phyloP scores from a whole-genome alignment of 441 rosid genomes.

The Mallotus repandus region DNA sequence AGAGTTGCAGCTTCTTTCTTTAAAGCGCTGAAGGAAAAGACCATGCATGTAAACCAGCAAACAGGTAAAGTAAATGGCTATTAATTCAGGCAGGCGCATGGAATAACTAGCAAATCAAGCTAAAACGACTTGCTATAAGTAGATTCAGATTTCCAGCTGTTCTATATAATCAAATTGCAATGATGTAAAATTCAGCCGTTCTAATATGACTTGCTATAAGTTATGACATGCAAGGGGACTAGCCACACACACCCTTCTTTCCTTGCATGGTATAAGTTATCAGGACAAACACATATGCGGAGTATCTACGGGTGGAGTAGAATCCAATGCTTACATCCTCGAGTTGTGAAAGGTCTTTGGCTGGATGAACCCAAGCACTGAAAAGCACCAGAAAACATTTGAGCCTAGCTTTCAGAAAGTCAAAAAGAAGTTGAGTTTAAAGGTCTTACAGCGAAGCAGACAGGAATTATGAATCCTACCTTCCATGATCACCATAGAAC shows the following conservation, averaged over 20 bases:
- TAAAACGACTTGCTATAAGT: no score
- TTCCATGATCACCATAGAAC: constrained; percentile 11
- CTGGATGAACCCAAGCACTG: constrained; percentile 36
- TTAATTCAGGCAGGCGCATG: no score
- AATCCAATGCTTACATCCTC: constrained; percentile 24
- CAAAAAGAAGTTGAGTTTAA: background rate
- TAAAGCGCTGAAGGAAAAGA: constrained; percentile 24
- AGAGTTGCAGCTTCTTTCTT: constrained; percentile 26
- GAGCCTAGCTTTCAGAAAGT: background rate
- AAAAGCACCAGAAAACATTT: constrained; percentile 1
- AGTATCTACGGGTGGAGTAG: background rate
- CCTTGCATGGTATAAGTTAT: background rate
- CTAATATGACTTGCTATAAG: background rate
- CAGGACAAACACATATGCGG: background rate
- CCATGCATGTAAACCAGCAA: background rate
- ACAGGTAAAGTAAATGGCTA: background rate
- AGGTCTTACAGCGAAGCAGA: background rate
- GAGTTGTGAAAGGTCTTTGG: constrained; percentile 28
- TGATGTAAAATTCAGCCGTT: background rate
- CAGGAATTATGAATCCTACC: constrained; percentile 3
- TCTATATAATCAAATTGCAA: background rate
- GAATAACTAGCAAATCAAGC: no score
- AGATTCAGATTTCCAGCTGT: background rate
- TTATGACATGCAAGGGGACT: background rate
- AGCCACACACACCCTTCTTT: background rate